These are phyloP conservation scores for Orobanche coerulescens DNA, from an alignment of 257 asterid species.

Conservation along the genomic window DNA sequence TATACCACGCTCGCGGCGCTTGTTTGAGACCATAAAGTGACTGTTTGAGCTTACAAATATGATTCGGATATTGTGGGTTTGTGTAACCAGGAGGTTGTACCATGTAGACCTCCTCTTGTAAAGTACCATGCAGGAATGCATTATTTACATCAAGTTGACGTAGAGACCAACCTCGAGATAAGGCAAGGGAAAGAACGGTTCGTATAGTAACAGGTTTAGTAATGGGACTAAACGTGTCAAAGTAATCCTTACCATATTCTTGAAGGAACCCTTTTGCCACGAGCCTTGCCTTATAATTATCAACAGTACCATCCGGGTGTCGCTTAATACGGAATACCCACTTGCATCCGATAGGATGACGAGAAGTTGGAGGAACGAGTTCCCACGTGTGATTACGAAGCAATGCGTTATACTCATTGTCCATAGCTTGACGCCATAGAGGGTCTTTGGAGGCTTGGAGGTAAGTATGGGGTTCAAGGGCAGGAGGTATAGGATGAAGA, in stretches of 20 bases:
- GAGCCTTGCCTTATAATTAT: not conserved
- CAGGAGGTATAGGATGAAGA: constrained; percentile 27
- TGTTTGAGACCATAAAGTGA: not conserved
- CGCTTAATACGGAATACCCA: not conserved
- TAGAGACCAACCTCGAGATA: not conserved
- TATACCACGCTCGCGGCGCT: not conserved
- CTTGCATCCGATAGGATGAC: not conserved
- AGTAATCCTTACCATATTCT: not conserved
- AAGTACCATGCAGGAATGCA: not conserved
- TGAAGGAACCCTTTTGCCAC: not conserved
- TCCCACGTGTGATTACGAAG: not conserved
- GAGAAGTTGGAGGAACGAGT: not conserved
- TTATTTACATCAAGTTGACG: not conserved
- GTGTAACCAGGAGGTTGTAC: not conserved
- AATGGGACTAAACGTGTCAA: not conserved
- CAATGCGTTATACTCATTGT: not conserved
- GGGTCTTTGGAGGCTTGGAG: not conserved
- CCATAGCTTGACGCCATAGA: not conserved
- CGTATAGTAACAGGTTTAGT: not conserved
- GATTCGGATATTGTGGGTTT: not conserved
- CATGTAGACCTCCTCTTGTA: not conserved
- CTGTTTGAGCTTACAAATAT: not conserved
- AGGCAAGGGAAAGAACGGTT: not conserved
- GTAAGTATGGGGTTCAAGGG: not conserved
- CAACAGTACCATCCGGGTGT: not conserved